Base-by-base conservation (phyloP, 805 yeast genomes). In the Yarrowia sp. region DNA sequence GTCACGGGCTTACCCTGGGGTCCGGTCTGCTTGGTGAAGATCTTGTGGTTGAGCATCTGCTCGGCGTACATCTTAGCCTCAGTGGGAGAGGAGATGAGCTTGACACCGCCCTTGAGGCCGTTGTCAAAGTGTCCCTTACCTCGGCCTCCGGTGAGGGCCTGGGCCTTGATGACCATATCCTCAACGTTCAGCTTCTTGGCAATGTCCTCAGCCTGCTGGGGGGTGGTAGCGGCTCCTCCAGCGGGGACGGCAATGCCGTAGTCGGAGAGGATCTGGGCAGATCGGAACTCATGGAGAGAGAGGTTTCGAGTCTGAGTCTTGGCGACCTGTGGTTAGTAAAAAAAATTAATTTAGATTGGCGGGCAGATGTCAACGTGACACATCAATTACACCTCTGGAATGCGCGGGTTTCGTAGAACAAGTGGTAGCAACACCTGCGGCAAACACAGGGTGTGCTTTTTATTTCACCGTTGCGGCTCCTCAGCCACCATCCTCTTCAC, bases 71-170 rank as follows among this genome's bases (percentile, higher is more conserved):
- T 88, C 77, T 82, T 83, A 67, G 96, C 97, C 81, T 93, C 92
- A 74, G 88, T 88, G 48, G 97, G 86, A 66, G 92, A 81, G 66
- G 87, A 81, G 71, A 90, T 90, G 79, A 95, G 83, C 80, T 91
- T 89, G 74, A 95, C 97, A 82, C 99, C 99, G 61, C 98, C 96
- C 81, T 93, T 86, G 76, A 90, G 86, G 63, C 99, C 99, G 73
- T 86, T 87, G 80, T 92, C 97, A 71, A 95, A 92, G 79, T 90
- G 92, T 69, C 99, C 99, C 79, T 95, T 95, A 80, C 99, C 99
- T 80, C 99, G 88, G 75, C 99, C 99, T 80, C 99, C 99, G 66
- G 99, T 92, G 74, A 95, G 84, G 57, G 97, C 98, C 81, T 95
- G 99, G 68, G 99, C 99, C 83, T 95, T 95, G 78, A 95, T 84